These are phyloP conservation scores for Eimeria zaria DNA, from an alignment of 169 alveolate species.

Conservation along the genomic window DNA sequence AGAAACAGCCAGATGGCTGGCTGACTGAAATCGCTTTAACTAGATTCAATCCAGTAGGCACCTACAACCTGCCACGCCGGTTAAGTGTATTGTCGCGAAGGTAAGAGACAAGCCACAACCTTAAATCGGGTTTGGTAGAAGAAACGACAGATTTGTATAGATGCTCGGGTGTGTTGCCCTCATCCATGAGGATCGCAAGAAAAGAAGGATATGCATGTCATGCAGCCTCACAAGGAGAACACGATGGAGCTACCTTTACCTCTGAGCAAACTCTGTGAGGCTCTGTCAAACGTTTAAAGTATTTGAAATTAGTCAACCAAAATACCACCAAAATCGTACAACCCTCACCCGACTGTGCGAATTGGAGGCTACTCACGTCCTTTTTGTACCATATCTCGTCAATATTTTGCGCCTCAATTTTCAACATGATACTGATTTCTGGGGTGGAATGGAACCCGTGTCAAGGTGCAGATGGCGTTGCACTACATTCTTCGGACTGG, in stretches of 20 bases:
- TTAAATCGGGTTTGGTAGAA: not conserved
- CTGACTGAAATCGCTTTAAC: not conserved
- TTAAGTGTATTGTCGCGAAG: not conserved
- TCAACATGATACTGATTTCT: not conserved
- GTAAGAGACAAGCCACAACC: not conserved
- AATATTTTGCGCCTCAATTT: not conserved
- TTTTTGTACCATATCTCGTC: not conserved
- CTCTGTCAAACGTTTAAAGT: not conserved
- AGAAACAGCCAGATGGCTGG: not conserved
- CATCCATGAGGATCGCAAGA: not conserved
- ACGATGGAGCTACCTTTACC: not conserved
- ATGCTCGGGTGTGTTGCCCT: not conserved
- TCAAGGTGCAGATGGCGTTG: not conserved
- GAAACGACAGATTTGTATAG: not conserved
- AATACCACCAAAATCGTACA: not conserved
- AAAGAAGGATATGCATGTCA: not conserved
- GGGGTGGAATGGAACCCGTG: not conserved
- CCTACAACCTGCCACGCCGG: not conserved
- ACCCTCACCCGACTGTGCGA: not conserved
- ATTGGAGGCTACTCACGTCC: not conserved
- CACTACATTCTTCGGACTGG: not conserved
- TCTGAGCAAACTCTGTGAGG: not conserved
- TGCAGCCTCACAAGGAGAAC: not conserved
- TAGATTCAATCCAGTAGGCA: not conserved
- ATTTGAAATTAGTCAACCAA: not conserved